phyloP scores from a whole-genome alignment of 2,329 filamentous ascomycete species.

The Eutypella sp. region DNA sequence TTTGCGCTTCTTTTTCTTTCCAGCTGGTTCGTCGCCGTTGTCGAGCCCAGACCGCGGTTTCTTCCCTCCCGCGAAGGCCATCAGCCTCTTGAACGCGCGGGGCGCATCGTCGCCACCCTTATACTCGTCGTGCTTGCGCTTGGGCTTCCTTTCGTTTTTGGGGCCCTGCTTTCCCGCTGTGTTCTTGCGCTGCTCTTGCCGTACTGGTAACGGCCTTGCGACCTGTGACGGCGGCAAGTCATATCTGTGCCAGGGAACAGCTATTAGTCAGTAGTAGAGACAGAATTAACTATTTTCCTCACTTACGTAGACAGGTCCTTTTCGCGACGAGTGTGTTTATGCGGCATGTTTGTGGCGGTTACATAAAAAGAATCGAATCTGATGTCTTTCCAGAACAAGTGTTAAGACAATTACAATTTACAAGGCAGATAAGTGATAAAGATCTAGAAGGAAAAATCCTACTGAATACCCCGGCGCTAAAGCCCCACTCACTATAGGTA shows the following conservation, averaged over 20 bases:
- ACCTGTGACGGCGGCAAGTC: slow-evolving; percentile 45
- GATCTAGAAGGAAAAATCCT: too few relatives aligned
- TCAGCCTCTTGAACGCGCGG: slow-evolving; percentile 78
- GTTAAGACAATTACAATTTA: neutral
- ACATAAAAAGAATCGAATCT: too few relatives aligned
- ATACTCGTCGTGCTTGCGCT: slow-evolving; percentile 41
- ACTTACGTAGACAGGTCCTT: slow-evolving; percentile 51
- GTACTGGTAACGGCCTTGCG: slow-evolving; percentile 47
- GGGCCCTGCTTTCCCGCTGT: slow-evolving; percentile 26
- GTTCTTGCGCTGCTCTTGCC: slow-evolving; percentile 27
- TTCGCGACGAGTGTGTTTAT: slow-evolving; percentile 73
- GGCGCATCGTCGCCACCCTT: slow-evolving; percentile 76
- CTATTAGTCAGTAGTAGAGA: slow-evolving; percentile 11
- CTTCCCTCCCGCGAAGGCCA: slow-evolving; percentile 66
- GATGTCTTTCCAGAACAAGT: neutral
- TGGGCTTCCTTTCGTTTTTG: slow-evolving; percentile 36
- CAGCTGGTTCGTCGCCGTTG: slow-evolving; percentile 51
- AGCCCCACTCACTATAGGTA: too few relatives aligned
- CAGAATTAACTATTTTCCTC: neutral
- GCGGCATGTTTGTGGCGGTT: slow-evolving; percentile 58
- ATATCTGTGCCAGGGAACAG: slow-evolving; percentile 31
- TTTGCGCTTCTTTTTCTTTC: slow-evolving; percentile 26
- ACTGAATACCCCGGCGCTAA: too few relatives aligned
- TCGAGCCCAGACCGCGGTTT: slow-evolving; percentile 62
- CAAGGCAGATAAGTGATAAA: too few relatives aligned